A percentile compares a stretch with the other conserved stretches of the same genome.
Evolutionary conservation across 2,329 filamentous ascomycete genomes (phyloP).

Genomic region (Colletotrichum navitas): DNA sequence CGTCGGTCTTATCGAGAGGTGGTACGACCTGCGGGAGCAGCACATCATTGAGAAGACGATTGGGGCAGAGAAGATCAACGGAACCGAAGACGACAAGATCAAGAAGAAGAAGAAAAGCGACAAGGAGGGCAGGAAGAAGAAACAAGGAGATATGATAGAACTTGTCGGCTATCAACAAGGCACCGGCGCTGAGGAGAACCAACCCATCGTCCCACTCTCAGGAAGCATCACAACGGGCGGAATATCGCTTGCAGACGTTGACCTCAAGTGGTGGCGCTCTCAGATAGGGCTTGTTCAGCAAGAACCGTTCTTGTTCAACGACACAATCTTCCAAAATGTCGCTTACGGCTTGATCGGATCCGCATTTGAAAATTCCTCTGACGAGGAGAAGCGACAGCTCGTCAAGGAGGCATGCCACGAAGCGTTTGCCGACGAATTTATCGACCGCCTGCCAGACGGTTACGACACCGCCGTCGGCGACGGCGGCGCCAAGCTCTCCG

Average conservation of each 20-base stretch:
- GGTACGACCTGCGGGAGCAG: constrained; percentile 74
- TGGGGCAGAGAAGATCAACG: constrained; percentile 60
- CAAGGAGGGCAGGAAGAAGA: constrained; percentile 36
- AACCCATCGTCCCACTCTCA: constrained; percentile 59
- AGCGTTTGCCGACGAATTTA: constrained; percentile 78
- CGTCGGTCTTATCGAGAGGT: constrained; percentile 77
- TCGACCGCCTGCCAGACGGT: constrained; percentile 73
- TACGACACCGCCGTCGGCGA: constrained; percentile 75
- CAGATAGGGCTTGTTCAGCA: constrained; percentile 77
- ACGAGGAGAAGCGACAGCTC: constrained; percentile 68
- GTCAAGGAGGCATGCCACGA: constrained; percentile 75
- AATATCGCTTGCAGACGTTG: constrained; percentile 66
- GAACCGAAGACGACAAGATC: constrained; percentile 50
- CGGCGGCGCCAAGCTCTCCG: constrained; percentile 76
- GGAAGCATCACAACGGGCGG: constrained; percentile 67
- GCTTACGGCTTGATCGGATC: constrained; percentile 68
- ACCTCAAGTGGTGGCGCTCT: constrained; percentile 73
- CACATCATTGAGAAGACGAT: constrained; percentile 63
- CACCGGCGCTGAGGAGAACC: constrained; percentile 50
- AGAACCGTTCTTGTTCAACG: constrained; percentile 77
- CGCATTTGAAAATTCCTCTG: constrained; percentile 63
- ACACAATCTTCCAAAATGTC: constrained; percentile 73
- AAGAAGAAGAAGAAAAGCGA: not conserved
- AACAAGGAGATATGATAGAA: not conserved
- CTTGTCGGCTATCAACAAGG: constrained; percentile 43